Evolutionary conservation across 208 protist species (phyloP).

Genomic region (Wallacemonas rigidus): DNA sequence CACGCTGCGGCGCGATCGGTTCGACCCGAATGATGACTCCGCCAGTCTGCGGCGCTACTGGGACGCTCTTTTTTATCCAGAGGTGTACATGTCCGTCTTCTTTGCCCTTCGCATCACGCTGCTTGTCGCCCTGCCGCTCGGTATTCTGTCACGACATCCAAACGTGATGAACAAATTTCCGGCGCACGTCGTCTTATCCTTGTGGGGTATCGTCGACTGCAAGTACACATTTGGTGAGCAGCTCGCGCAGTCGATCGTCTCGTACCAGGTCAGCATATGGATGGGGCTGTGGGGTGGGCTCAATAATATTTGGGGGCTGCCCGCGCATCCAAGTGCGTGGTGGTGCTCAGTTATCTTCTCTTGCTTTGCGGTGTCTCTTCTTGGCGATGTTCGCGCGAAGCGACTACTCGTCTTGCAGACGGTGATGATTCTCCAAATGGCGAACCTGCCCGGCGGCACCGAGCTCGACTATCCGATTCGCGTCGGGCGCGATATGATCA

Average conservation of each 20-base stretch:
- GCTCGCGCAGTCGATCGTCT: constrained; percentile 25
- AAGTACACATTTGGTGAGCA: constrained; percentile 58
- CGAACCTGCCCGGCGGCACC: constrained; percentile 14
- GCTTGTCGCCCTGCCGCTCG: constrained; percentile 45
- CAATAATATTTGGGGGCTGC: constrained; percentile 22
- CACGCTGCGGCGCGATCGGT: neutral
- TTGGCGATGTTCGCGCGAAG: constrained; percentile 32
- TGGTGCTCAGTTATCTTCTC: constrained; percentile 37
- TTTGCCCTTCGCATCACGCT: constrained; percentile 56
- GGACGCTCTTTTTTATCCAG: constrained; percentile 37
- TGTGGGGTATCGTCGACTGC: constrained; percentile 47
- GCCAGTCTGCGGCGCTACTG: constrained; percentile 31
- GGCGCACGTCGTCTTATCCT: constrained; percentile 31
- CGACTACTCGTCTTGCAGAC: constrained; percentile 27
- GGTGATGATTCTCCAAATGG: constrained; percentile 40
- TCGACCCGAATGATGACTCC: constrained; percentile 27
- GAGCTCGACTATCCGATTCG: constrained; percentile 26
- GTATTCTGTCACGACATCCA: constrained; percentile 33
- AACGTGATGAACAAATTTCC: constrained; percentile 36
- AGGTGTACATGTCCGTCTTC: constrained; percentile 51
- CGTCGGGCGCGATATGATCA: constrained; percentile 49
- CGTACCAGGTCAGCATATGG: constrained; percentile 30
- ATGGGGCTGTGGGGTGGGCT: constrained; percentile 38
- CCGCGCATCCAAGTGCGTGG: constrained; percentile 25
- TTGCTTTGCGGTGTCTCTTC: constrained; percentile 29